Conservation (phyloP, 805 yeast genomes). For the Groenewaldozyma salmanticensis region DNA sequence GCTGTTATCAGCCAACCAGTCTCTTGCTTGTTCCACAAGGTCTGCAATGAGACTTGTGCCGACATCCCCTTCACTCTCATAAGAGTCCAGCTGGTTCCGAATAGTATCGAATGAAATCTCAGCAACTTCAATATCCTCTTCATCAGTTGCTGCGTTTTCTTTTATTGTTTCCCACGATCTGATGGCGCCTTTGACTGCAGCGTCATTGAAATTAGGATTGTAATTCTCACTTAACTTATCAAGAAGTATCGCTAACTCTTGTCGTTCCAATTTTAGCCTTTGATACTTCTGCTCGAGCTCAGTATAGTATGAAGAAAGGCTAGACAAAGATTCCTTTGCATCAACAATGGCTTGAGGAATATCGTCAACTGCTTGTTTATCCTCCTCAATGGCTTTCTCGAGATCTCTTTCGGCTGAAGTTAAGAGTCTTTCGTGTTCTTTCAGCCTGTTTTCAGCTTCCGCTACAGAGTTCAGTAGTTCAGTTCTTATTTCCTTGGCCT, state of each 20-base stretch:
- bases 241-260: slow-evolving; percentile 29
- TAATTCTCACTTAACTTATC: slow-evolving; percentile 44
- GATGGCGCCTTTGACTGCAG: slow-evolving; percentile 71
- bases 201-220: slow-evolving; percentile 78
- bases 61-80: slow-evolving; percentile 1
- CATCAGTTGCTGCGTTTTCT: slow-evolving; percentile 18
- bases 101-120: slow-evolving; percentile 1
- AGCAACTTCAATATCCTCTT: slow-evolving; percentile 1
- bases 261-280: slow-evolving; percentile 1
- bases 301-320: slow-evolving; percentile 1
- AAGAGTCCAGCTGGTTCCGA: slow-evolving; percentile 6
- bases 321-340: slow-evolving; percentile 3
- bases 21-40: slow-evolving; percentile 1
- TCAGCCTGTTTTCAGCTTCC: neutral
- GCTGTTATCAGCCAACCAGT: slow-evolving; percentile 14
- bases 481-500: slow-evolving; percentile 21
- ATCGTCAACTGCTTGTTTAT: slow-evolving; percentile 2
- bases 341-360: slow-evolving; percentile 11
- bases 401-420: slow-evolving; percentile 22
- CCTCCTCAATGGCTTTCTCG: slow-evolving; percentile 21
- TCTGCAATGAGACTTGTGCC: neutral
- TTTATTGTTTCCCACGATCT: slow-evolving; percentile 28
- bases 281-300: neutral
- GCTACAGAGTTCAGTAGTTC: slow-evolving; percentile 15
- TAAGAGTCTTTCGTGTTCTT: slow-evolving; percentile 12